Evolutionary conservation across 2,329 filamentous ascomycete species (phyloP).

Genomic region (Akanthomyces uredinophilus): DNA sequence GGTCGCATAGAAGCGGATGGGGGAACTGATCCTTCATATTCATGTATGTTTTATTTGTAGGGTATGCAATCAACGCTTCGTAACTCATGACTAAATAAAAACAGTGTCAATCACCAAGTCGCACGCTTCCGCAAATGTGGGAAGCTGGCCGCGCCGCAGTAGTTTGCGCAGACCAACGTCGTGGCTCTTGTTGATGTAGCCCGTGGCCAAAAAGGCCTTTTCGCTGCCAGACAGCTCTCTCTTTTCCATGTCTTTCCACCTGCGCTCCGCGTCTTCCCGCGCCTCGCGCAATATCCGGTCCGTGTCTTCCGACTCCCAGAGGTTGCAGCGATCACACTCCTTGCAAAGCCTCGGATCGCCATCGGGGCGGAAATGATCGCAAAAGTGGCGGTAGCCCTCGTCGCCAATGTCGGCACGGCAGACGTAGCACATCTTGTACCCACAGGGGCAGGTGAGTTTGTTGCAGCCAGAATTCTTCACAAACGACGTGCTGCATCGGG

Average conservation of each 20-base stretch:
- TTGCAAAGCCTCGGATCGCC: constrained; percentile 66
- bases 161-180: constrained; percentile 28
- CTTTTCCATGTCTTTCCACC: constrained; percentile 64
- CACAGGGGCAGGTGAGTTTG: constrained; percentile 91
- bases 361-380: constrained; percentile 84
- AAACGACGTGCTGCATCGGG: constrained; percentile 83
- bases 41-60: no score
- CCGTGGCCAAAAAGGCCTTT: constrained; percentile 52
- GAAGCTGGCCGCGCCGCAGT: constrained; percentile 30
- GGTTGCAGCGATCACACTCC: constrained; percentile 76
- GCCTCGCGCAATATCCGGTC: constrained; percentile 64
- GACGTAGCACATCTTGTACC: constrained; percentile 97
- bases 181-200: constrained; percentile 29
- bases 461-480: constrained; percentile 95
- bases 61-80: not conserved
- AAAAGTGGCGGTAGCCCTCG: constrained; percentile 90
- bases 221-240: constrained; percentile 50
- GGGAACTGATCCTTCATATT: no score
- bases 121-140: constrained; percentile 38
- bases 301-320: constrained; percentile 71
- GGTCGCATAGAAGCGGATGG: no score
- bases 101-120: constrained; percentile 42
- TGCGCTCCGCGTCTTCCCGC: constrained; percentile 64
- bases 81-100: constrained; percentile 16
- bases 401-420: constrained; percentile 71